These are phyloP conservation scores for Scenedesmus sp. DNA, from an alignment of 163 green algal species.

Conservation along the genomic window DNA sequence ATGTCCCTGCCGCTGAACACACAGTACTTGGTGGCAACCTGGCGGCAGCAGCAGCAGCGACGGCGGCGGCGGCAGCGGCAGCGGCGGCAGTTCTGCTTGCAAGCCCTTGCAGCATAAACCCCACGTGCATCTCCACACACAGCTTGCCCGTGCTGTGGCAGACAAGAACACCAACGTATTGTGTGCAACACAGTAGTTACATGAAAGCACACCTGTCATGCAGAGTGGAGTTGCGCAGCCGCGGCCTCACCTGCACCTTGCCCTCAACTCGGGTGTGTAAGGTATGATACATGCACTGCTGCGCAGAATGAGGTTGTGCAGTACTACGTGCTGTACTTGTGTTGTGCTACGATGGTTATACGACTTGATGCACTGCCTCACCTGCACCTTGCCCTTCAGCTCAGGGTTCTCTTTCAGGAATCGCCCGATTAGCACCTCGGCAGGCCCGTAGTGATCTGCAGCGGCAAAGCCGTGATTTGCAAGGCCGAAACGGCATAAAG, in stretches of 20 bases:
- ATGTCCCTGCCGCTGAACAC: conserved; percentile 68
- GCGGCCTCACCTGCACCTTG: conserved; percentile 42
- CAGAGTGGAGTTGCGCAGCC: no score
- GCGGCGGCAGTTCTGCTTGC: background rate
- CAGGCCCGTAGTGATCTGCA: conserved; percentile 82
- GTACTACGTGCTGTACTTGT: no score
- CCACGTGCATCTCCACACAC: no score
- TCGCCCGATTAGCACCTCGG: conserved; percentile 83
- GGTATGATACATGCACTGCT: no score
- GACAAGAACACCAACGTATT: no score
- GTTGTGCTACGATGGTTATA: no score
- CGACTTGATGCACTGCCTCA: background rate
- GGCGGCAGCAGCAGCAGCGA: conserved; percentile 16
- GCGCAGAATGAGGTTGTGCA: no score
- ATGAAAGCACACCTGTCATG: no score
- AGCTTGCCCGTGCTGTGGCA: no score
- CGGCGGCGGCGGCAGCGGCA: background rate
- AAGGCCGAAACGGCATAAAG: no score
- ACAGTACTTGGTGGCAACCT: conserved; percentile 91
- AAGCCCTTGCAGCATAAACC: no score
- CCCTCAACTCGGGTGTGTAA: background rate
- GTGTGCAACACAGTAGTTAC: no score
- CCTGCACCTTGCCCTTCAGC: conserved; percentile 50
- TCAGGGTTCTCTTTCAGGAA: conserved; percentile 65
- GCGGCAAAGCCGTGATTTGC: conserved; percentile 56